These are phyloP conservation scores for Fusarium sambucinum DNA, from an alignment of 2,329 filamentous ascomycete species.

Conservation along the genomic window DNA sequence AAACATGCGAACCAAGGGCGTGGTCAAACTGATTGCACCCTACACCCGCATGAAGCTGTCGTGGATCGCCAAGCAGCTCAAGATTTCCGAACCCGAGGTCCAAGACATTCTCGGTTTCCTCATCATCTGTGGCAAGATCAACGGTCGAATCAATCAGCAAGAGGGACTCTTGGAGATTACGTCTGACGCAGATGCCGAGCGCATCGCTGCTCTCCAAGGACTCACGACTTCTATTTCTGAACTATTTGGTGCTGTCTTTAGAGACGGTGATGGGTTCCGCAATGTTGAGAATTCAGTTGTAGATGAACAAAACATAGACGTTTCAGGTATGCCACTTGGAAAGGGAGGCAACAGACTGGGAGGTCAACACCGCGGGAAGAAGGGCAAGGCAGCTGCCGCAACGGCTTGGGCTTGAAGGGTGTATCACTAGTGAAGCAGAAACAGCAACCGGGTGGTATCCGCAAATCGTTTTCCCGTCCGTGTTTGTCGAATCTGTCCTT, in stretches of 20 bases:
- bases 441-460: background rate
- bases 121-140: conserved; percentile 89
- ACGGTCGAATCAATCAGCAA: conserved; percentile 90
- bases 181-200: conserved; percentile 77
- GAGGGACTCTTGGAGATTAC: conserved; percentile 85
- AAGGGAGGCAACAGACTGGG: conserved; percentile 22
- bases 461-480: background rate
- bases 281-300: conserved; percentile 42
- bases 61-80: conserved; percentile 90
- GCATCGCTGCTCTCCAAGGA: conserved; percentile 77
- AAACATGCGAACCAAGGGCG: conserved; percentile 96
- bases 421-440: conserved; percentile 1
- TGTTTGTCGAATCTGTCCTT: conserved; percentile 4
- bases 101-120: conserved; percentile 96
- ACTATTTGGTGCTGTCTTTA: conserved; percentile 79
- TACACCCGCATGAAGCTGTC: conserved; percentile 91
- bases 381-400: conserved; percentile 33
- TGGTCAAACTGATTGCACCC: conserved; percentile 91
- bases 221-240: conserved; percentile 78
- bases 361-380: conserved; percentile 36
- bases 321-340: conserved; percentile 41
- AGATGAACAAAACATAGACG: conserved; percentile 50
- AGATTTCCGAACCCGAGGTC: conserved; percentile 86
- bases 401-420: conserved; percentile 30
- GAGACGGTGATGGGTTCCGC: conserved; percentile 79